phyloP scores from a whole-genome alignment of 768 basidiomycete species.

The Boletus vermiculosoides region DNA sequence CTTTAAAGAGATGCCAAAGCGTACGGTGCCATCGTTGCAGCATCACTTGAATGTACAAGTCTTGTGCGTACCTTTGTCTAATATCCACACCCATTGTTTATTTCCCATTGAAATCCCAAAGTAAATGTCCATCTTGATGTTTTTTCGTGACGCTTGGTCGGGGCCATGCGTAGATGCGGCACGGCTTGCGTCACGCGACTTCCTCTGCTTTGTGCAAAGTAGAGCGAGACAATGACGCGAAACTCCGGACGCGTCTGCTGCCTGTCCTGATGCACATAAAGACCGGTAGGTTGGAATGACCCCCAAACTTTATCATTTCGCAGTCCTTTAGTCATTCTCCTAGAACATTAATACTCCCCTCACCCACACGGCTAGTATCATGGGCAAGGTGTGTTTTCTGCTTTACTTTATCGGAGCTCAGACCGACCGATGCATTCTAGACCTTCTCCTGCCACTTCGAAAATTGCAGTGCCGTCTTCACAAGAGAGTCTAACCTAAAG shows the following conservation, averaged over 20 bases:
- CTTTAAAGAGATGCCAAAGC: background rate
- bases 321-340: no score
- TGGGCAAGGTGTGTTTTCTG: no score
- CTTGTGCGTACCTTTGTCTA: background rate
- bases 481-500: background rate
- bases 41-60: background rate
- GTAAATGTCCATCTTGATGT: background rate
- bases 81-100: background rate
- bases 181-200: background rate
- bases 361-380: no score
- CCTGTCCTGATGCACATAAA: no score
- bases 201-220: no score
- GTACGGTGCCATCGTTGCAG: background rate
- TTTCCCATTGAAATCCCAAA: background rate
- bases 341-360: no score
- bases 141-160: background rate
- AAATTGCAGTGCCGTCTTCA: background rate
- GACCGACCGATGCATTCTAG: background rate
- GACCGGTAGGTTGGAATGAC: no score
- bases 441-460: background rate
- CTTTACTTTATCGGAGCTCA: background rate
- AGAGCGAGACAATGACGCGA: no score
- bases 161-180: background rate
- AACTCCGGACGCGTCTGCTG: no score
- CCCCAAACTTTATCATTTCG: no score